Conservation (phyloP, 1,284 basidiomycete species). For the Veloporphyrellus conicus region DNA sequence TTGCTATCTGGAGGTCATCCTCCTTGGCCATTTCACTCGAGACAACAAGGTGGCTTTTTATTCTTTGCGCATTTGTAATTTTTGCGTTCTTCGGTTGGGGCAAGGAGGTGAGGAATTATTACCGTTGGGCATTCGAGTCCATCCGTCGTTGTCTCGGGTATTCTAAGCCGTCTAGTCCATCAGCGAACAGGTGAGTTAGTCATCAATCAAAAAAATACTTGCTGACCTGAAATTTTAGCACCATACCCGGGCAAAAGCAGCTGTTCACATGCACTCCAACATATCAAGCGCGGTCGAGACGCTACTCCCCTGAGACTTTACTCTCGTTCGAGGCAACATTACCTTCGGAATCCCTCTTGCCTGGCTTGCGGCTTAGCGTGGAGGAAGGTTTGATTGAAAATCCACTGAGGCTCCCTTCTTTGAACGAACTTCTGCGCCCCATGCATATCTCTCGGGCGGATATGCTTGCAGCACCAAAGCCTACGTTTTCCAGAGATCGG, state of each 20-base stretch:
- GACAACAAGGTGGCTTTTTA: slow-evolving; percentile 30
- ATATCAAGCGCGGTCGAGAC: background rate
- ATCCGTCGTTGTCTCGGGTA: slow-evolving; percentile 7
- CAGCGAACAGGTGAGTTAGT: slow-evolving; percentile 1
- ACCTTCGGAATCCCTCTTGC: background rate
- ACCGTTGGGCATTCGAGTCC: slow-evolving; percentile 19
- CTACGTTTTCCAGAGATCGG: background rate
- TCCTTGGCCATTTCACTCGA: slow-evolving; percentile 11
- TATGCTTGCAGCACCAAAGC: background rate
- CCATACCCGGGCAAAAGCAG: background rate
- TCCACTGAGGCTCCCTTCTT: background rate
- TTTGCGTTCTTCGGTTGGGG: slow-evolving; percentile 45
- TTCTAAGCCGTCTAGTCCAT: background rate
- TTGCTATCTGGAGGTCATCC: slow-evolving; percentile 15
- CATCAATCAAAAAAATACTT: background rate
- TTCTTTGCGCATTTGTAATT: slow-evolving; percentile 36
- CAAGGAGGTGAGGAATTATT: slow-evolving; percentile 36
- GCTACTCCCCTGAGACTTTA: background rate
- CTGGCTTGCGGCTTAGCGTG: background rate
- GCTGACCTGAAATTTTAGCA: background rate
- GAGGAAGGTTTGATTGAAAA: background rate
- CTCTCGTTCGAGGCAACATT: slow-evolving; percentile 1
- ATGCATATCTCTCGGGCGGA: background rate
- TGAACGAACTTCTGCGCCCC: background rate
- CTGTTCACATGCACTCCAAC: background rate